These are phyloP conservation scores for Ascobolus immersus DNA, from an alignment of 495 filamentous ascomycete species.

Conservation along the genomic window DNA sequence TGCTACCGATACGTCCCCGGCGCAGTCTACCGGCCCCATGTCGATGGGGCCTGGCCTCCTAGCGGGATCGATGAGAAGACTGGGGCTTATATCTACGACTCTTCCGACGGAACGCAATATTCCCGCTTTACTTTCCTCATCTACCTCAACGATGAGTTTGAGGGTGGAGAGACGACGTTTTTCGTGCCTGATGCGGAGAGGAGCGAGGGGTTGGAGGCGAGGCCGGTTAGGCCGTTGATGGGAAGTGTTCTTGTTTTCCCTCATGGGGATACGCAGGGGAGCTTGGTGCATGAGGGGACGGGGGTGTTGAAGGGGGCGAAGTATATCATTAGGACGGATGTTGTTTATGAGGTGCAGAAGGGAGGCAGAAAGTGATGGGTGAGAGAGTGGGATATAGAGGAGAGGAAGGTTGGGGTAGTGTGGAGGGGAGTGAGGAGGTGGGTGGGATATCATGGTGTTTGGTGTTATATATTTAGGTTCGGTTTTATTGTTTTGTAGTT, in stretches of 20 bases:
- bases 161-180: constrained; percentile 26
- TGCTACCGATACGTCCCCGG: constrained; percentile 27
- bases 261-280: neutral
- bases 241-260: constrained; percentile 21
- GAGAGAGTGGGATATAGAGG: neutral
- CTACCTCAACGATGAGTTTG: constrained; percentile 27
- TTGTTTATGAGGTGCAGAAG: neutral
- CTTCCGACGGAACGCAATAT: constrained; percentile 22
- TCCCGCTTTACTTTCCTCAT: constrained; percentile 26
- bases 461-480: neutral
- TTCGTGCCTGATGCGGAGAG: constrained; percentile 22
- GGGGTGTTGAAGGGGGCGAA: neutral
- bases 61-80: constrained; percentile 17
- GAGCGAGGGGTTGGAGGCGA: constrained; percentile 25
- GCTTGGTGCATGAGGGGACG: neutral
- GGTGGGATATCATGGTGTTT: neutral
- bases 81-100: constrained; percentile 23
- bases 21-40: constrained; percentile 21
- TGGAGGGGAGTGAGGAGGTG: neutral
- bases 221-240: constrained; percentile 23
- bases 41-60: constrained; percentile 26
- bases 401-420: neutral
- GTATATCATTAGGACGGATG: neutral
- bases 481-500: neutral
- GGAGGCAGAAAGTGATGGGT: neutral